These are phyloP conservation scores for Trichoderma guizhouense DNA, from an alignment of 2,329 filamentous ascomycete species.

Conservation along the genomic window DNA sequence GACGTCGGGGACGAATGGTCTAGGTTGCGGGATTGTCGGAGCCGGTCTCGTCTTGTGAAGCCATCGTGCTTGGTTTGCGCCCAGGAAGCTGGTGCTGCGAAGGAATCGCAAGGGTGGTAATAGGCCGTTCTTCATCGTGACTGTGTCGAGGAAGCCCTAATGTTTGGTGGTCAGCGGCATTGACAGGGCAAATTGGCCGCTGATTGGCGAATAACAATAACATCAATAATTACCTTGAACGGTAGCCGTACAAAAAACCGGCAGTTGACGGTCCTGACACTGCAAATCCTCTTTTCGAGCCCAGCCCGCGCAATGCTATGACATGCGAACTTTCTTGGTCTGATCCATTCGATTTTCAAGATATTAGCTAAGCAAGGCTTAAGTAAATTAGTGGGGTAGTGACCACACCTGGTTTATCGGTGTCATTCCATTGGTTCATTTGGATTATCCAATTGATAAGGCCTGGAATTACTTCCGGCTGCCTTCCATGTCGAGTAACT, in stretches of 20 bases:
- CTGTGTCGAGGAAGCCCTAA: conserved; percentile 13
- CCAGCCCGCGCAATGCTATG: not conserved
- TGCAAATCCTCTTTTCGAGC: not conserved
- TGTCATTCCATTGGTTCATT: not conserved
- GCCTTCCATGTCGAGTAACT: not conserved
- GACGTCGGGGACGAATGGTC: conserved; percentile 81
- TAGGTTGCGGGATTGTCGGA: conserved; percentile 61
- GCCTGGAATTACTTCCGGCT: not conserved
- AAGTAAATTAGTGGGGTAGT: not conserved
- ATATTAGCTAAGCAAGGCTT: conserved; percentile 36
- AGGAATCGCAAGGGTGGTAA: conserved; percentile 33
- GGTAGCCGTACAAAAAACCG: not conserved
- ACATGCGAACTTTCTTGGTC: conserved; percentile 2
- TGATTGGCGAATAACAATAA: too few species aligned
- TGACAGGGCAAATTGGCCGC: not conserved
- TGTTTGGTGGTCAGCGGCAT: not conserved
- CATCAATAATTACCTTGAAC: not conserved
- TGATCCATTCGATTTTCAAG: conserved; percentile 9
- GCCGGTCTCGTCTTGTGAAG: conserved; percentile 41
- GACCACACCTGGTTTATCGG: not conserved
- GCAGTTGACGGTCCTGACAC: not conserved
- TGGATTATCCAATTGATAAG: conserved; percentile 6
- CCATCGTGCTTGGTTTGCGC: conserved; percentile 40
- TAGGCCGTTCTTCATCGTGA: conserved; percentile 32
- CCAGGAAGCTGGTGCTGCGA: conserved; percentile 31